Base-by-base conservation (phyloP, 2,329 filamentous ascomycete genomes). In the Cladosporium sp. region DNA sequence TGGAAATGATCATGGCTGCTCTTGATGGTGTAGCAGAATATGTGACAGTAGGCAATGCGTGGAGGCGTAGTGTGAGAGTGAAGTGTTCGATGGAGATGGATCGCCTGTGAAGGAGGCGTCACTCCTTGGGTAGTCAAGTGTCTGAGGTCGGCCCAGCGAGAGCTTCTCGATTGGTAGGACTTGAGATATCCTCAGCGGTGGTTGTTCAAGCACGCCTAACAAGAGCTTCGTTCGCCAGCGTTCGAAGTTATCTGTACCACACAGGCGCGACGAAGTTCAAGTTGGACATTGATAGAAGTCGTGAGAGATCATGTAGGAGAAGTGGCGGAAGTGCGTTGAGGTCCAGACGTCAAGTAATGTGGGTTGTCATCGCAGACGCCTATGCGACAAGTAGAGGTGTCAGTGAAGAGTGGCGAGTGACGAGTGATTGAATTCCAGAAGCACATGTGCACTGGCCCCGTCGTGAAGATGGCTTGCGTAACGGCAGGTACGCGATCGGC, bases 141-240 rank as follows among this genome's bases (percentile, higher is more conserved):
- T 47, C 22, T 47, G 43, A 11, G n/a, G 8, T 5, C 25, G 8
- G 25, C 15, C 17, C 43, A 30, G n/a, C 25, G 17, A 30, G 43
- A 3, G 43, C 30, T 3, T 30, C 15, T 3, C 25, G 8, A 14
- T 47, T n/a, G 25, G 5, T 30, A 47, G 22, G 22, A 17, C 15
- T 11, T 17, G 43, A 3, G 14, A 17, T 17, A 30, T 28, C 11
- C 43, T 30, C 15, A 47, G 8, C 25, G 43, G 25, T 28, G 22
- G 22, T 30, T 47, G 43, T 28, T 5, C 9, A 8, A 3, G 9
- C 11, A 9, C 11, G 30, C 30, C 30, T 8, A 9, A 30, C 20
- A 47, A 28, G 43, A 47, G 43, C 25, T 47, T 17, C 43, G 43
- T 50, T 50, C 47, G 47, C 47, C 47, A 50, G 43, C 43, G 43